Evolutionary conservation across 495 filamentous ascomycete genomes (phyloP).

Genomic region (Tuber aestivum): DNA sequence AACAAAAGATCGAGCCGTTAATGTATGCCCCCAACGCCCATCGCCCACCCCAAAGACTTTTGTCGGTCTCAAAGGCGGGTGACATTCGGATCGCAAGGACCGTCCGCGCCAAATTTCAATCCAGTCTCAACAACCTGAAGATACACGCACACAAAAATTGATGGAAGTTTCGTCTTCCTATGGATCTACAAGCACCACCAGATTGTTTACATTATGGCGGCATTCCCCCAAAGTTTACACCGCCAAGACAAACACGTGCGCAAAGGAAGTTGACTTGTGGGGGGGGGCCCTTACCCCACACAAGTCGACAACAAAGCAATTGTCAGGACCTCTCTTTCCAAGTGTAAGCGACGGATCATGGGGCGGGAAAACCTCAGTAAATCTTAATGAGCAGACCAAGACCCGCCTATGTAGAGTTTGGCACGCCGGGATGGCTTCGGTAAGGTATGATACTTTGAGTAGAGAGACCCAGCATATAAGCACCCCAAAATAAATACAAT

Average conservation of each 20-base stretch:
- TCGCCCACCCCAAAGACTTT: too few species aligned
- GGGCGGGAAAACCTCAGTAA: neutral
- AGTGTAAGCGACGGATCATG: neutral
- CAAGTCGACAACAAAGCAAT: neutral
- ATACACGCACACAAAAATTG: too few species aligned
- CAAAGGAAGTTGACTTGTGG: neutral
- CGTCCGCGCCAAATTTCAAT: too few species aligned
- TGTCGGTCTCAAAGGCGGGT: too few species aligned
- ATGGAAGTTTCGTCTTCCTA: too few species aligned
- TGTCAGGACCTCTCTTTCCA: neutral
- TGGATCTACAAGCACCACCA: neutral
- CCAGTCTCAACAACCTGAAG: too few species aligned
- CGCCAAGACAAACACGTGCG: too few species aligned
- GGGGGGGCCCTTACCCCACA: neutral
- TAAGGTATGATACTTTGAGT: neutral
- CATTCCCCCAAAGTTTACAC: neutral
- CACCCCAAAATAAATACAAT: neutral
- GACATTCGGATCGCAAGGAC: too few species aligned
- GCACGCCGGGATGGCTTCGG: neutral
- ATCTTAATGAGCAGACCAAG: neutral
- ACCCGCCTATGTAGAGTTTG: too few species aligned
- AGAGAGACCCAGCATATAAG: neutral
- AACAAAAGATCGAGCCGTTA: too few species aligned
- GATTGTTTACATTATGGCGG: neutral
- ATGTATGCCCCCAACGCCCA: too few species aligned